Evolutionary conservation across 768 basidiomycete species (phyloP).

Genomic region (Leccinum variicolor): DNA sequence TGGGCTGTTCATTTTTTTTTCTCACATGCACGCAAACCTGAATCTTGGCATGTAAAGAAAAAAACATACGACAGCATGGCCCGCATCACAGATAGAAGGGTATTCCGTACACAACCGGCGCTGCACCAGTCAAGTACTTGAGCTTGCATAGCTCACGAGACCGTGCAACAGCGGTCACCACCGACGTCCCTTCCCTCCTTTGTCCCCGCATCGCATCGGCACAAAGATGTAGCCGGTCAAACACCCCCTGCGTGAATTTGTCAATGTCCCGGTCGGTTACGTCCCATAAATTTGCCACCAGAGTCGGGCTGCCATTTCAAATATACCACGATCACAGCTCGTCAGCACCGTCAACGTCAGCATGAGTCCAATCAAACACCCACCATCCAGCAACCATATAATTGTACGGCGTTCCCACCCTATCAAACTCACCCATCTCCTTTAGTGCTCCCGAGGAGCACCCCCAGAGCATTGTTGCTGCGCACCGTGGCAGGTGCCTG

Average conservation of each 20-base stretch:
- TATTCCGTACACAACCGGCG: constrained; percentile 93
- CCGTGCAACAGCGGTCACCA: constrained; percentile 75
- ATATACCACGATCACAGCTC: not conserved
- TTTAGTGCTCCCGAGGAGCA: constrained; percentile 89
- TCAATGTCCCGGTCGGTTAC: constrained; percentile 98
- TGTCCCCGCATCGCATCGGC: constrained; percentile 18
- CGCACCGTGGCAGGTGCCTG: constrained; percentile 77
- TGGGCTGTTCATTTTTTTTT: not conserved
- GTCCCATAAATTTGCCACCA: constrained; percentile 97
- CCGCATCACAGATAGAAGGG: constrained; percentile 76
- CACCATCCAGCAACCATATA: constrained; percentile 99
- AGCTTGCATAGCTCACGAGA: constrained; percentile 84
- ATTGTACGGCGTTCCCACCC: constrained; percentile 86
- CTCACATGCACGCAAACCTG: not conserved
- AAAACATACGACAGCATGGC: not conserved
- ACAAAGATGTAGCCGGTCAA: constrained; percentile 63
- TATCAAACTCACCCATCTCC: constrained; percentile 94
- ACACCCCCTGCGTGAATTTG: constrained; percentile 81
- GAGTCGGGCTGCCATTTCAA: constrained; percentile 61
- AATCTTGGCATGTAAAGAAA: not conserved
- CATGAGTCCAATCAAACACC: constrained; percentile 32
- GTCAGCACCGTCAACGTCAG: not conserved
- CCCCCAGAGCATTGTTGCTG: constrained; percentile 96
- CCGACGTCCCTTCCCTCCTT: constrained; percentile 34
- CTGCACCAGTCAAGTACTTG: constrained; percentile 91